These are phyloP conservation scores for Pyrus hybrid DNA, from an alignment of 331 rosid species.

Conservation along the genomic window DNA sequence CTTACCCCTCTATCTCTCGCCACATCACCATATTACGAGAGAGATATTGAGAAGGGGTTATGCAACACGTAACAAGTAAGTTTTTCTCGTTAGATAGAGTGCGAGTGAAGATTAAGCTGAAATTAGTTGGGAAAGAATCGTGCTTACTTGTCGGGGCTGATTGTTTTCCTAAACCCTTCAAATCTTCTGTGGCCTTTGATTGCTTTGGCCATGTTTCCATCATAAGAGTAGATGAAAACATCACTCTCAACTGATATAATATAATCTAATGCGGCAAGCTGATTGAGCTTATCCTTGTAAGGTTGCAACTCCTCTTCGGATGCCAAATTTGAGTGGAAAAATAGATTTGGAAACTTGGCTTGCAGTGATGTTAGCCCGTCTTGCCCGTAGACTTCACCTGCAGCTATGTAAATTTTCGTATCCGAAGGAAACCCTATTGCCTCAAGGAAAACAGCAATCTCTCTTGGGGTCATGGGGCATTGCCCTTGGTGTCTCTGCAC, in stretches of 20 bases:
- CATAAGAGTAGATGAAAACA: conserved; percentile 46
- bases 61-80: neutral
- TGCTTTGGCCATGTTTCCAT: conserved; percentile 76
- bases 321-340: conserved; percentile 42
- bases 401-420: conserved; percentile 47
- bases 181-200: conserved; percentile 51
- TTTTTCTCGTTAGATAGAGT: neutral
- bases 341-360: conserved; percentile 37
- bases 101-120: neutral
- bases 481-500: conserved; percentile 34
- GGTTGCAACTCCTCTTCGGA: conserved; percentile 50
- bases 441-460: conserved; percentile 50
- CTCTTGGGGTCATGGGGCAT: conserved; percentile 83
- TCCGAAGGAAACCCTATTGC: conserved; percentile 53
- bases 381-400: conserved; percentile 44
- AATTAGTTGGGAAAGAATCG: neutral
- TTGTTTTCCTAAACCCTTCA: conserved; percentile 55
- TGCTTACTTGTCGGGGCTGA: conserved; percentile 48
- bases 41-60: no score
- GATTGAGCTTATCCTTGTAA: conserved; percentile 29
- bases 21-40: no score
- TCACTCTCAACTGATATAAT: conserved; percentile 48
- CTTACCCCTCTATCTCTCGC: no score
- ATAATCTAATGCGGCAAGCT: conserved; percentile 74
- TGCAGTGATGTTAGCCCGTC: conserved; percentile 30